Conservation (phyloP, 2,329 filamentous ascomycete species). For the Cadophora malorum region DNA sequence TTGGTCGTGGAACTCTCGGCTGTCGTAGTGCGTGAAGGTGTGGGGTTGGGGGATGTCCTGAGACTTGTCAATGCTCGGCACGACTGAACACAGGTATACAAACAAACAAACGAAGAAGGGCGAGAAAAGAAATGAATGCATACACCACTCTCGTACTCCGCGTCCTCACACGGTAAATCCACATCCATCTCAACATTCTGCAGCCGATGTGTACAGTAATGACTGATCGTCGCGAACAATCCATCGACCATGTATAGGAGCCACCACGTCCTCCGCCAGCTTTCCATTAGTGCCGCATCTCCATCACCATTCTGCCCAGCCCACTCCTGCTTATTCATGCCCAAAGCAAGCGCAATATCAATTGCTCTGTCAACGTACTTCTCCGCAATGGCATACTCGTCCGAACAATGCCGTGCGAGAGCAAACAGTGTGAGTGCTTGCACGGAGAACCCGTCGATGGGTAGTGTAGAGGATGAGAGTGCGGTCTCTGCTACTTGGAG, state of each 20-base stretch:
- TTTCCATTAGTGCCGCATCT: constrained; percentile 60
- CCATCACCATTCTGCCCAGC: constrained; percentile 54
- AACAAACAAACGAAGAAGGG: not conserved
- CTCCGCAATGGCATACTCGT: constrained; percentile 38
- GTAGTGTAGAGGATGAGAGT: constrained; percentile 21
- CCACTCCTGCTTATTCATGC: constrained; percentile 62
- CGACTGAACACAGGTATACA: not conserved
- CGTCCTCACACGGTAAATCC: constrained; percentile 69
- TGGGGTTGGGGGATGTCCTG: constrained; percentile 50
- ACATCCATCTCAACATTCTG: constrained; percentile 59
- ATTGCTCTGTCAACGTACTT: constrained; percentile 54
- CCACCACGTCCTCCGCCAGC: constrained; percentile 76
- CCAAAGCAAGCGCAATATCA: constrained; percentile 62
- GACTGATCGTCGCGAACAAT: constrained; percentile 41
- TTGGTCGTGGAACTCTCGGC: constrained; percentile 63
- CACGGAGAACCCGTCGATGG: constrained; percentile 40
- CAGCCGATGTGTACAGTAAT: constrained; percentile 47
- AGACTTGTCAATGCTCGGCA: constrained; percentile 11
- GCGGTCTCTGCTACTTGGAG: constrained; percentile 16
- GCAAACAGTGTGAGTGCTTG: constrained; percentile 48
- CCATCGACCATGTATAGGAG: constrained; percentile 68
- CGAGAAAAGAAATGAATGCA: constrained; percentile 22
- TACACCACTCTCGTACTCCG: constrained; percentile 55
- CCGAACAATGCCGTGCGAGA: constrained; percentile 46
- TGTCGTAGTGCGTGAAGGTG: constrained; percentile 66